Evolutionary conservation across 2,329 filamentous ascomycete genomes (phyloP).

Genomic region (Chaetomium strumarium): DNA sequence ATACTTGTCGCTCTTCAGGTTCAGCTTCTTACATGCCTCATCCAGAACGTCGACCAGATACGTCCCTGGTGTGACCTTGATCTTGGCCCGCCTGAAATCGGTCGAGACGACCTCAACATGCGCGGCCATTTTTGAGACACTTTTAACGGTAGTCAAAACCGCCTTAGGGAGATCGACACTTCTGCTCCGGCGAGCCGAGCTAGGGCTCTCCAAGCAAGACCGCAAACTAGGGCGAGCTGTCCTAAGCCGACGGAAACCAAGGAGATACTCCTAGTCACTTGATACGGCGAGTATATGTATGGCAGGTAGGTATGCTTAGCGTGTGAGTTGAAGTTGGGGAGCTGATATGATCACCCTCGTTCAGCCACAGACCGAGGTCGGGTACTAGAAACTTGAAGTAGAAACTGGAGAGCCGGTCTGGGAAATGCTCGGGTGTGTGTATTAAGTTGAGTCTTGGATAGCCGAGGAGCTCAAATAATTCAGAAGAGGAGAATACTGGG

Average conservation of each 20-base stretch:
- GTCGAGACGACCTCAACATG: conserved; percentile 85
- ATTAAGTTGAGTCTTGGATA: background rate
- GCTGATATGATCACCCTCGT: too few relatives aligned
- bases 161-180: too few relatives aligned
- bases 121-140: conserved; percentile 61
- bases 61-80: conserved; percentile 79
- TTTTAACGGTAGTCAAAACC: background rate
- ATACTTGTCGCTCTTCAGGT: conserved; percentile 65
- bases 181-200: background rate
- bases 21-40: conserved; percentile 81
- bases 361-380: too few relatives aligned
- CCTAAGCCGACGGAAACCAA: background rate
- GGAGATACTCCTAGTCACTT: too few relatives aligned
- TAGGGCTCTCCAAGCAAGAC: background rate
- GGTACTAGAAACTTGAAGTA: too few relatives aligned
- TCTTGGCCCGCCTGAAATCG: conserved; percentile 66
- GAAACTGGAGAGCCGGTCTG: too few relatives aligned
- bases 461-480: background rate
- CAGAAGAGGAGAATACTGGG: background rate
- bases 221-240: background rate
- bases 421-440: too few relatives aligned
- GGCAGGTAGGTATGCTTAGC: too few relatives aligned
- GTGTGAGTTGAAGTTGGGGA: too few relatives aligned
- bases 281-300: too few relatives aligned
- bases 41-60: conserved; percentile 79